Evolutionary conservation across 1,284 basidiomycete genomes (phyloP), one percentile per base, ranked within the genome.

Genomic region (Naganishia cerealis): DNA sequence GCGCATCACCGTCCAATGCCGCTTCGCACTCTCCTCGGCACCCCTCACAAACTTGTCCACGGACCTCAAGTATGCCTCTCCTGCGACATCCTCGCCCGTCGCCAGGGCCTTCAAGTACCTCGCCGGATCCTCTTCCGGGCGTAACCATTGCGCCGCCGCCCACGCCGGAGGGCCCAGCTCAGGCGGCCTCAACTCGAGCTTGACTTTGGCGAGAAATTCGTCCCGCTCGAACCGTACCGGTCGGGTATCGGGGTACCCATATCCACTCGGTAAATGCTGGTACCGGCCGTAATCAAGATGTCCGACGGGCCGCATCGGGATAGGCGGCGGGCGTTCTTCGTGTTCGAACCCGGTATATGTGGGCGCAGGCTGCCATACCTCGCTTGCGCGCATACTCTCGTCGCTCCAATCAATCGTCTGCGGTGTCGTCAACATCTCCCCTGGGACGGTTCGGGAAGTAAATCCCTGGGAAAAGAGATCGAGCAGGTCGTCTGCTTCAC

Each of bases 401-500:
- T 65, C 69, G n/a, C 68, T 70, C 78, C 78, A 81, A 70, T 81
- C 78, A 10, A 75, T 61, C 8, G 76, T 67, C 12, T 57, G 58
- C 9, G 71, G 54, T 38, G 63, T 62, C 13, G 12, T 61, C 10
- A 59, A 58, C 39, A 65, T 62, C 42, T 57, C 48, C 1, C 67
- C 70, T 1, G 24, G 48, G 18, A 48, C 53, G 12, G 65, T 54
- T n/a, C 50, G 42, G 26, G 50, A 55, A 8, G 52, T 53, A 36
- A 67, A 70, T 15, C 69, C 69, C 18, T 56, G 26, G 71, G 72
- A 29, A 7, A 81, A 71, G 33, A 77, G 67, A 8, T 68, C 66
- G 1, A 72, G 69, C 2, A 74, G 69, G 48, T 81, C 78, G 26
- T 81, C 80, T 73, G 78, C 76, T 70, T 81, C 80, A 4, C 76